These are phyloP conservation scores for Hypoxylon sp. DNA, from an alignment of 2,329 filamentous ascomycete genomes.

Conservation along the genomic window DNA sequence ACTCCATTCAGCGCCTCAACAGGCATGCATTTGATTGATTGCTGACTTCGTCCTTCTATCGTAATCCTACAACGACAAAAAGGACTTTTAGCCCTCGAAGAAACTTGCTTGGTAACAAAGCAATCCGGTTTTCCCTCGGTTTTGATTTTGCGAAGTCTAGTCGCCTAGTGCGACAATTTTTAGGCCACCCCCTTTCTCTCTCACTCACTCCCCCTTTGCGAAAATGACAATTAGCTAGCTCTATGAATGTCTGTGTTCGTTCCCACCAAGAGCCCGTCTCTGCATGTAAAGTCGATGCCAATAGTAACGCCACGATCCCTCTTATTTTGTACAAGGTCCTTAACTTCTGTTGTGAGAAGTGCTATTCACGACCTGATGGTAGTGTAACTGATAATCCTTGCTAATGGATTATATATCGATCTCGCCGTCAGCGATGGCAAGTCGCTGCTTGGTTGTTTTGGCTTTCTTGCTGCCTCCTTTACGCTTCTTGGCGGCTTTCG, in stretches of 20 bases:
- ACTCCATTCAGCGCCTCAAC: slow-evolving; percentile 14
- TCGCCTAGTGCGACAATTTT: slow-evolving; percentile 30
- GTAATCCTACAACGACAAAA: slow-evolving; percentile 40
- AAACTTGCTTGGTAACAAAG: slow-evolving; percentile 16
- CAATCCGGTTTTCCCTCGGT: slow-evolving; percentile 19
- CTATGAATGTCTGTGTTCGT: slow-evolving; percentile 35
- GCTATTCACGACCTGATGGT: slow-evolving; percentile 5
- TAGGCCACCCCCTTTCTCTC: slow-evolving; percentile 8
- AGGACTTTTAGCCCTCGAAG: slow-evolving; percentile 8
- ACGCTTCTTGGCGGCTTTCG: slow-evolving; percentile 70
- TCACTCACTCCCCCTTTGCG: slow-evolving; percentile 6
- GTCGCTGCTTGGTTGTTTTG: slow-evolving; percentile 77
- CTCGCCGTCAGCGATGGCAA: slow-evolving; percentile 77
- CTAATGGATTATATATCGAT: slow-evolving; percentile 55
- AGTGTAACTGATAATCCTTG: background rate
- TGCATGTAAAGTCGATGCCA: slow-evolving; percentile 30
- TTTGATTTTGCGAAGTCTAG: slow-evolving; percentile 32
- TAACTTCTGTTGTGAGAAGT: slow-evolving; percentile 17
- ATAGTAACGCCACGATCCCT: slow-evolving; percentile 36
- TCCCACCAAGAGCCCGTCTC: slow-evolving; percentile 25
- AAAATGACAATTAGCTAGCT: slow-evolving; percentile 37
- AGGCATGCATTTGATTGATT: slow-evolving; percentile 32
- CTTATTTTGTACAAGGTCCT: slow-evolving; percentile 42
- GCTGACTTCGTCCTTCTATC: slow-evolving; percentile 32
- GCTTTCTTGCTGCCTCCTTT: slow-evolving; percentile 72